Conservation (phyloP, 2,329 filamentous ascomycete genomes). For the Proliferodiscus dingleyae region DNA sequence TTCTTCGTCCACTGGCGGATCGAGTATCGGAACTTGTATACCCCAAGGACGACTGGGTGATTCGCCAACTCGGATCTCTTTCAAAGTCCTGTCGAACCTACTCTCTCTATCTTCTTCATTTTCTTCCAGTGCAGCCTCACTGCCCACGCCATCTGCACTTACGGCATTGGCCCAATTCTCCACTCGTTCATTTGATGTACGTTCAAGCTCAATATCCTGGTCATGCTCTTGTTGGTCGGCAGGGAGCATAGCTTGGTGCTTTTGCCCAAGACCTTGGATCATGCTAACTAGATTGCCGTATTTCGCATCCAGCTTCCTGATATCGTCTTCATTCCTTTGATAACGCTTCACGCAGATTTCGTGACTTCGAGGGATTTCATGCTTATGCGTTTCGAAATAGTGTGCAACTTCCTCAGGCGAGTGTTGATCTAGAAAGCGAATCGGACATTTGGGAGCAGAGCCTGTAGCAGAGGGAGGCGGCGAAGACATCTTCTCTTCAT, state of each 20-base stretch:
- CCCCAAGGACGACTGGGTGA: slow-evolving; percentile 92
- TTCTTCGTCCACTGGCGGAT: slow-evolving; percentile 34
- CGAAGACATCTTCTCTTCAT: slow-evolving; percentile 47
- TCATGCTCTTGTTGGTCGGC: slow-evolving; percentile 35
- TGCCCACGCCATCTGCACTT: slow-evolving; percentile 47
- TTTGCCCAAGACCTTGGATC: slow-evolving; percentile 83
- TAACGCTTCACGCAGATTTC: slow-evolving; percentile 88
- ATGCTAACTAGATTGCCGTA: slow-evolving; percentile 83
- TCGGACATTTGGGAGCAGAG: slow-evolving; percentile 72
- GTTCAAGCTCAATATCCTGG: slow-evolving; percentile 39
- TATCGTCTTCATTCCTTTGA: slow-evolving; percentile 78
- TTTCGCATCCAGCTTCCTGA: slow-evolving; percentile 86
- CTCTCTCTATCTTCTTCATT: slow-evolving; percentile 51
- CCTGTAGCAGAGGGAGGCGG: slow-evolving; percentile 43
- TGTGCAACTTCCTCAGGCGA: slow-evolving; percentile 88
- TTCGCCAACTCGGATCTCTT: slow-evolving; percentile 89
- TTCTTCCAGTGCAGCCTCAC: slow-evolving; percentile 34
- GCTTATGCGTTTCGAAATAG: slow-evolving; percentile 93
- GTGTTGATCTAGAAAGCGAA: slow-evolving; percentile 87
- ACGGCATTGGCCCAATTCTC: slow-evolving; percentile 82
- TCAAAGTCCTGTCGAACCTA: slow-evolving; percentile 78
- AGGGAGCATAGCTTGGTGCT: slow-evolving; percentile 83
- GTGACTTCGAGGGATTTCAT: slow-evolving; percentile 89
- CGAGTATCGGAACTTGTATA: slow-evolving; percentile 68
- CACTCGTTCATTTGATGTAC: slow-evolving; percentile 64